These are phyloP conservation scores for Amanita subjunquillea DNA, from an alignment of 768 basidiomycete genomes.

Conservation along the genomic window DNA sequence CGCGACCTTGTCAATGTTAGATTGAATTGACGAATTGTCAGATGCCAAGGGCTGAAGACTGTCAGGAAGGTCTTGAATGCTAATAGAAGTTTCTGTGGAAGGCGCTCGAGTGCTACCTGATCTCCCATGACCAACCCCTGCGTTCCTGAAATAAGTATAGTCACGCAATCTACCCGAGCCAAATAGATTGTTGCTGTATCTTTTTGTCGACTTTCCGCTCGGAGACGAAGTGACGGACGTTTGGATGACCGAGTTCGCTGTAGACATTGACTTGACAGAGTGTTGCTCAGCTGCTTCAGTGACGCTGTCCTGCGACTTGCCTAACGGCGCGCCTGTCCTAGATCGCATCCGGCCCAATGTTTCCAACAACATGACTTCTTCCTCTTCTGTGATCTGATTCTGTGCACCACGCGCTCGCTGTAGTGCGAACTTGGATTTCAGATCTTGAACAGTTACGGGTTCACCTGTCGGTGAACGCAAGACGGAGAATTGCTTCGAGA, in stretches of 20 bases:
- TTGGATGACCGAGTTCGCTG: constrained; percentile 21
- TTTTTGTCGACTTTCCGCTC: constrained; percentile 42
- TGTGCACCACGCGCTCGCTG: constrained; percentile 62
- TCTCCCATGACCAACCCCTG: constrained; percentile 29
- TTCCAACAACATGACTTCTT: constrained; percentile 78
- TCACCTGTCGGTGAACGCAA: constrained; percentile 61
- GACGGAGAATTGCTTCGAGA: constrained; percentile 74
- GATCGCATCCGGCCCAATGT: constrained; percentile 44
- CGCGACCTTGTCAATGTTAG: constrained; percentile 26
- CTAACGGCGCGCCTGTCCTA: constrained; percentile 17
- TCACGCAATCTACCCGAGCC: constrained; percentile 74
- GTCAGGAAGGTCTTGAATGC: constrained; percentile 24
- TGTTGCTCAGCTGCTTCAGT: constrained; percentile 22
- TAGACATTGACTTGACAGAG: constrained; percentile 19
- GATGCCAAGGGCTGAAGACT: constrained; percentile 47
- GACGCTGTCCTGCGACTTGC: constrained; percentile 26
- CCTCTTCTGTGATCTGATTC: constrained; percentile 68
- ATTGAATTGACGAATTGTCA: constrained; percentile 36
- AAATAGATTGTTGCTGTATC: constrained; percentile 83
- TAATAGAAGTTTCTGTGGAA: constrained; percentile 38
- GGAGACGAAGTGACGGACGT: constrained; percentile 34
- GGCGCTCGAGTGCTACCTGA: constrained; percentile 31
- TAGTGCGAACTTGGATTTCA: constrained; percentile 60
- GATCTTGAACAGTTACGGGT: constrained; percentile 52
- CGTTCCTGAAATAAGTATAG: constrained; percentile 55